Base-by-base conservation (phyloP, 805 yeast genomes). In the Saccharomycopsis sp. region DNA sequence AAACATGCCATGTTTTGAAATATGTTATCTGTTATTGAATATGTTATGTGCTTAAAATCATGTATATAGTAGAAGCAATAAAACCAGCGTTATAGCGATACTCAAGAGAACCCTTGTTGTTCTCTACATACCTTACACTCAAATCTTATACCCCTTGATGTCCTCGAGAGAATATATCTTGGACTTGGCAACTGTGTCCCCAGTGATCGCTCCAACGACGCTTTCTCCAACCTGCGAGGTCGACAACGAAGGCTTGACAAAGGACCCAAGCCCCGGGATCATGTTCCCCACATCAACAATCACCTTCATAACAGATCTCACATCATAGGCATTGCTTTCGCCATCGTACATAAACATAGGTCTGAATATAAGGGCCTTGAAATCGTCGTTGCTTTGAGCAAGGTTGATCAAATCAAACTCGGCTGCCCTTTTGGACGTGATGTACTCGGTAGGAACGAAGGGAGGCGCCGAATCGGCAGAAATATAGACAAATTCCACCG, bases 401-500 rank as follows among this genome's bases (percentile, higher is more conserved):
- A 44, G 21, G 16, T 44, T 12, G 8, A 18, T 18, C 18, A 44
- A 5, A 63, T 81, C 85, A 23, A 69, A 68, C 67, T 91, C 97
- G 0, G 97, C 92, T 59, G 77, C 82, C 63, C 97, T 73, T 65
- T 91, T 91, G 21, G 94, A 82, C 8, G 77, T 75, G 40, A 91
- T 81, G 68, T 91, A 91, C 1, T 85, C 91, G 0, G 72, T 65
- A 1, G 94, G 92, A 3, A 87, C 71, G 21, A 85, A 70, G 0
- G 91, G 90, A 55, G 82, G 79, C 23, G 51, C 37, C 24, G 54
- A 53, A 64, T 89, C 95, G 1, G 97, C 97, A 0, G 96, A 88
- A 1, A 91, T 78, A 65, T 89, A 91, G 0, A 87, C 89, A 66
- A 85, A 85, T 7, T 81, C 71, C 2, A 73, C 48, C 48, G 80